These are phyloP conservation scores for Pachyrhizus erosus DNA, from an alignment of 306 rosid genomes.

Conservation along the genomic window DNA sequence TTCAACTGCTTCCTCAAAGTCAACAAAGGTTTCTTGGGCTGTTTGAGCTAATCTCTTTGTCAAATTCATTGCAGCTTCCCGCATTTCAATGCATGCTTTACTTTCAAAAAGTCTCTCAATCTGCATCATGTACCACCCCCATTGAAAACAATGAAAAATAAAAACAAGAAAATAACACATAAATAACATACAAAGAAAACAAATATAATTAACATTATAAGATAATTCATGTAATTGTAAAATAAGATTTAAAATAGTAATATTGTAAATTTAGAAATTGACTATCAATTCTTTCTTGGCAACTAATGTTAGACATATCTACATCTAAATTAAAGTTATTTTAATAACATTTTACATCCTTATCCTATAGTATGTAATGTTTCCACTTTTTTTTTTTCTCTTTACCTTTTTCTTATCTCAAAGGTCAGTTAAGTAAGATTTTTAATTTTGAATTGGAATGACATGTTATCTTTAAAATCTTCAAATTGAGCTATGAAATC, in stretches of 20 bases:
- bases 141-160: neutral
- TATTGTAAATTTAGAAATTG: neutral
- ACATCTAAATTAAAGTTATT: neutral
- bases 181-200: constrained; percentile 18
- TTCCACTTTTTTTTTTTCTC: constrained; percentile 13
- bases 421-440: neutral
- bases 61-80: constrained; percentile 79
- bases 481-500: constrained; percentile 6
- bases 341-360: constrained; percentile 10
- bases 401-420: constrained; percentile 5
- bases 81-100: constrained; percentile 80
- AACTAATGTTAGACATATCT: neutral
- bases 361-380: neutral
- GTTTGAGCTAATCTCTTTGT: constrained; percentile 89
- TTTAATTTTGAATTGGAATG: constrained; percentile 23
- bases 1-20: constrained; percentile 98
- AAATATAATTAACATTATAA: neutral
- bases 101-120: constrained; percentile 70
- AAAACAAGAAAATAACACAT: neutral
- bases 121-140: constrained; percentile 47
- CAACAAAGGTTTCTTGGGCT: constrained; percentile 94
- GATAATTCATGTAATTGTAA: constrained; percentile 2
- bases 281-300: constrained; percentile 10
- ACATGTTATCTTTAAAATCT: constrained; percentile 11
- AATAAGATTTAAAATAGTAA: neutral